These are phyloP conservation scores for Nepenthes mirabilis DNA, from an alignment of 148 eudicot species.

Conservation along the genomic window DNA sequence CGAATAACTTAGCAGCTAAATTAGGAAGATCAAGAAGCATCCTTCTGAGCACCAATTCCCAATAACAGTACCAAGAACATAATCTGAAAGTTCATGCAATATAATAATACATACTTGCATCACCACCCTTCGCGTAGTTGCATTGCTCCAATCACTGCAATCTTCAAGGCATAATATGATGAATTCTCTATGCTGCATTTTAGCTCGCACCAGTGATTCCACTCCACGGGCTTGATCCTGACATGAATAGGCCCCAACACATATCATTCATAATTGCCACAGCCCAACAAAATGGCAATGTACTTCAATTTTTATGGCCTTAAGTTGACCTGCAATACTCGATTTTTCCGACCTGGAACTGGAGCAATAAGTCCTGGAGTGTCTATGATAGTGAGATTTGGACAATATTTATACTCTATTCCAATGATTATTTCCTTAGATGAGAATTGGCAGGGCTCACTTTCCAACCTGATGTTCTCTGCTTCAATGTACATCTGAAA, in stretches of 20 bases:
- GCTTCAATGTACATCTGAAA: slow-evolving; percentile 87
- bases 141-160: slow-evolving; percentile 95
- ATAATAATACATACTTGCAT: slow-evolving; percentile 64
- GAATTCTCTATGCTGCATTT: slow-evolving; percentile 94
- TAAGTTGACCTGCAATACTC: slow-evolving; percentile 58
- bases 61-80: not conserved
- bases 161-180: slow-evolving; percentile 96
- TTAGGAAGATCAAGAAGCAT: not conserved
- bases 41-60: too few relatives aligned
- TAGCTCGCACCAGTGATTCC: slow-evolving; percentile 89
- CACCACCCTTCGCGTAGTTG: slow-evolving; percentile 90
- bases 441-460: slow-evolving; percentile 82
- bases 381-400: slow-evolving; percentile 93
- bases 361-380: slow-evolving; percentile 98
- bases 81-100: not conserved
- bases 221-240: slow-evolving; percentile 94
- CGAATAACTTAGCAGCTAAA: too few relatives aligned
- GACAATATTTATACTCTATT: slow-evolving; percentile 87
- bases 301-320: not conserved
- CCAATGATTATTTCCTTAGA: slow-evolving; percentile 80
- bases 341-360: slow-evolving; percentile 81
- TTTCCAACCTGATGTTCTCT: slow-evolving; percentile 88
- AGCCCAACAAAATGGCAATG: slow-evolving; percentile 3
- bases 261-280: slow-evolving; percentile 1
- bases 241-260: slow-evolving; percentile 7